These are phyloP conservation scores for Cicer arietinum DNA, from an alignment of 306 rosid species.

Conservation along the genomic window DNA sequence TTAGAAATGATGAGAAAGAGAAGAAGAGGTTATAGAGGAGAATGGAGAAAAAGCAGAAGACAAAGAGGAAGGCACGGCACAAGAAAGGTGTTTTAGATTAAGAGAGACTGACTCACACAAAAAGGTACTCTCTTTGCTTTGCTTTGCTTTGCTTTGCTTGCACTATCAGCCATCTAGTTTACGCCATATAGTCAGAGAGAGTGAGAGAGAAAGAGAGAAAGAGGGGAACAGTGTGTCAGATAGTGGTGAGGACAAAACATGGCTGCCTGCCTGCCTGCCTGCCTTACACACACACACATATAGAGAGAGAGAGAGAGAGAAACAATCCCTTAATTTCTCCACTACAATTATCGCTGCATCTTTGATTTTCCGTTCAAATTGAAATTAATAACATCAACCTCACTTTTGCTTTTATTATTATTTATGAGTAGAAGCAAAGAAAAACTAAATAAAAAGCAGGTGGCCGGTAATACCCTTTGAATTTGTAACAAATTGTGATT, in stretches of 20 bases:
- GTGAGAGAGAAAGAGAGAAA: slow-evolving; percentile 46
- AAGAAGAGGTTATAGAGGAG: not conserved
- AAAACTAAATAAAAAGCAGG: not conserved
- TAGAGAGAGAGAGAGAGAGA: too few species aligned
- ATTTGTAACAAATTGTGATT: not conserved
- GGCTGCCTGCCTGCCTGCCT: not conserved
- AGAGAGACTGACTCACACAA: slow-evolving; percentile 10
- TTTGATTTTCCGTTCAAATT: too few species aligned
- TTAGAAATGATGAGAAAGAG: slow-evolving; percentile 25
- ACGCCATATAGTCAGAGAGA: slow-evolving; percentile 58
- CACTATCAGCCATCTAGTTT: slow-evolving; percentile 75
- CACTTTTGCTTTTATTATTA: not conserved
- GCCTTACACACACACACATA: not conserved
- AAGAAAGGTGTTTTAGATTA: slow-evolving; percentile 34
- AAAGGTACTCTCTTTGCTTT: slow-evolving; percentile 1
- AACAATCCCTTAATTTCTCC: too few species aligned
- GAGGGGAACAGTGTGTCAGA: slow-evolving; percentile 69
- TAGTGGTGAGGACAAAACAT: slow-evolving; percentile 54
- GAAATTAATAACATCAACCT: too few species aligned
- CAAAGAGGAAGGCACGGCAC: slow-evolving; percentile 43
- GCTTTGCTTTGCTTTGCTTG: slow-evolving; percentile 71
- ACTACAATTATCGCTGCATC: too few species aligned
- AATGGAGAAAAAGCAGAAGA: not conserved
- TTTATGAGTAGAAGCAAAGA: slow-evolving; percentile 14
- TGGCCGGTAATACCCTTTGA: slow-evolving; percentile 8